phyloP scores from a whole-genome alignment of 345 rosid species.

The Psidium friedrichsthalianum region DNA sequence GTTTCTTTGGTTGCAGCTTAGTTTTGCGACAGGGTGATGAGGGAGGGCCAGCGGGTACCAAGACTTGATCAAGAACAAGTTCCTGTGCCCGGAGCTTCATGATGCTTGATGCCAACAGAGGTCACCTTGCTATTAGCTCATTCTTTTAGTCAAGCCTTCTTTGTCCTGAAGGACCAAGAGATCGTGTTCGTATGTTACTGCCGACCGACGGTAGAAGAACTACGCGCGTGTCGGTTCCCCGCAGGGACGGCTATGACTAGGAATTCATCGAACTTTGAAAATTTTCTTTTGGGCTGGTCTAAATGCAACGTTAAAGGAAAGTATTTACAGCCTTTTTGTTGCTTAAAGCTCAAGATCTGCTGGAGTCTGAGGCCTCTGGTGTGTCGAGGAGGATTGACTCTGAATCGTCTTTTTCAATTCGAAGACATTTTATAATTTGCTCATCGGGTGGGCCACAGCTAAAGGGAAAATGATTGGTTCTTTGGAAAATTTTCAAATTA shows the following conservation, averaged over 20 bases:
- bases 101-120: neutral
- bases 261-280: neutral
- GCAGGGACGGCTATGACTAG: neutral
- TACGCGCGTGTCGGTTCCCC: neutral
- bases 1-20: conserved; percentile 40
- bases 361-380: neutral
- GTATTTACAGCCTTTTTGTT: neutral
- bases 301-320: neutral
- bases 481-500: neutral
- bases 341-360: neutral
- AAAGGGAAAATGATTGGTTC: neutral
- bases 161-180: neutral
- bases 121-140: neutral
- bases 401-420: neutral
- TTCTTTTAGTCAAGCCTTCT: neutral
- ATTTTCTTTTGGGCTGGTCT: neutral
- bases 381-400: neutral
- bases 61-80: neutral
- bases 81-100: neutral
- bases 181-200: neutral
- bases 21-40: neutral
- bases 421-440: neutral
- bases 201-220: neutral
- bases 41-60: neutral
- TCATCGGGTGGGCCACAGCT: neutral